A percentile compares a stretch with the other conserved stretches of the same genome.
These are phyloP conservation scores for Tulasnella sp. DNA, from an alignment of 768 basidiomycete species.

Conservation along the genomic window DNA sequence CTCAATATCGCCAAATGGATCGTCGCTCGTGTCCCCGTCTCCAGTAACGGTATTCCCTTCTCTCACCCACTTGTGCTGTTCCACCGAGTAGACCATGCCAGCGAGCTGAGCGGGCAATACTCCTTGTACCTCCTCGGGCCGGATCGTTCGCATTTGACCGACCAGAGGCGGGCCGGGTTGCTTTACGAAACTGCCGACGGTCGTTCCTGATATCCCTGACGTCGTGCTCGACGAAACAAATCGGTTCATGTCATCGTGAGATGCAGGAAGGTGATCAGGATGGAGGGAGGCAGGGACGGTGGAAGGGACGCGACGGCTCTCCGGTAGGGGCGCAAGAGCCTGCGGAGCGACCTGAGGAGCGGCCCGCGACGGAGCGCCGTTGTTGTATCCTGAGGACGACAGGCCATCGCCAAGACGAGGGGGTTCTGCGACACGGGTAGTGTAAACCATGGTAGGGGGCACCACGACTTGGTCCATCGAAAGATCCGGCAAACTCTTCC, in stretches of 20 bases:
- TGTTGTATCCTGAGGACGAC: conserved; percentile 23
- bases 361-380: conserved; percentile 17
- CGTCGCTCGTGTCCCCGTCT: conserved; percentile 53
- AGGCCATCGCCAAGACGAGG: background rate
- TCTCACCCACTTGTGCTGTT: conserved; percentile 78
- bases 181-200: conserved; percentile 75
- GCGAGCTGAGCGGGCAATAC: conserved; percentile 67
- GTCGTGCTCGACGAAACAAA: conserved; percentile 85
- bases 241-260: conserved; percentile 55
- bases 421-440: background rate
- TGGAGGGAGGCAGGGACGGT: conserved; percentile 26
- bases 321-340: conserved; percentile 15
- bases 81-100: conserved; percentile 77
- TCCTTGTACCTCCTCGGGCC: conserved; percentile 60
- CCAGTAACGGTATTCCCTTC: conserved; percentile 21
- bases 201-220: conserved; percentile 25
- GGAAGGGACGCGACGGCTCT: conserved; percentile 7
- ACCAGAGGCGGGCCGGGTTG: conserved; percentile 60
- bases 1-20: conserved; percentile 88
- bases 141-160: conserved; percentile 47
- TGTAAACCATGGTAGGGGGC: conserved; percentile 2
- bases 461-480: background rate
- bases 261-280: conserved; percentile 36
- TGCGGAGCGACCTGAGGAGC: conserved; percentile 24
- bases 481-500: background rate